Percentiles rank a stretch among this genome's conserved stretches.
These are phyloP conservation scores for Apiospora saccharicola DNA, from an alignment of 2,329 filamentous ascomycete genomes.

Conservation along the genomic window DNA sequence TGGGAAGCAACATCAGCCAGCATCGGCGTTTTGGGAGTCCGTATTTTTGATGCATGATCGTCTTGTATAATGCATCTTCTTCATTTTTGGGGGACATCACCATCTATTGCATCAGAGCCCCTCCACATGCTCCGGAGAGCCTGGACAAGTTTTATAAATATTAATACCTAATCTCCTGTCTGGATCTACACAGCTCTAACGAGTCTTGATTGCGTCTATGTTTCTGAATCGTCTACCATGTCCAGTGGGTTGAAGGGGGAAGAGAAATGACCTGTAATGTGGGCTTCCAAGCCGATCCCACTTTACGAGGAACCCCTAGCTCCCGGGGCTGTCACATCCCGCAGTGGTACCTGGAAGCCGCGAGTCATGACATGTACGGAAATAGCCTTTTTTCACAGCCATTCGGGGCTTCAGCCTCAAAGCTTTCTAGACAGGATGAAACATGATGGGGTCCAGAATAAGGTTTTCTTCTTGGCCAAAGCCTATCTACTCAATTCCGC, in stretches of 20 bases:
- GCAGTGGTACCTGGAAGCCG: background rate
- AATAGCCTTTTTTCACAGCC: background rate
- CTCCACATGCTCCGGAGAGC: conserved; percentile 1
- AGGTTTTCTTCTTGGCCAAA: background rate
- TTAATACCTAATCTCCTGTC: conserved; percentile 12
- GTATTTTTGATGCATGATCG: background rate
- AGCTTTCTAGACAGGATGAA: background rate
- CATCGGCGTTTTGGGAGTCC: conserved; percentile 9
- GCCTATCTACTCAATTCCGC: background rate
- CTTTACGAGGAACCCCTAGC: background rate
- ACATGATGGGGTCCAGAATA: background rate
- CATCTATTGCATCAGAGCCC: conserved; percentile 3
- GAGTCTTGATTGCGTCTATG: background rate
- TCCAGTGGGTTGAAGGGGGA: background rate
- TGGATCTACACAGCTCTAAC: background rate
- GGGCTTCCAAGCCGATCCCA: background rate
- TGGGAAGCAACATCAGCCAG: conserved; percentile 12
- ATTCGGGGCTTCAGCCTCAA: background rate
- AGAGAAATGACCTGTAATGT: background rate
- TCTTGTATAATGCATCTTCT: conserved; percentile 9
- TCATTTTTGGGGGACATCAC: background rate
- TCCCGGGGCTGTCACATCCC: background rate
- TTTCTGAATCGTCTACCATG: background rate
- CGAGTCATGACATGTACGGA: background rate
- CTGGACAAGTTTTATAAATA: conserved; percentile 2